phyloP scores from a whole-genome alignment of 305 asterid species.

The Solanum chacoense region DNA sequence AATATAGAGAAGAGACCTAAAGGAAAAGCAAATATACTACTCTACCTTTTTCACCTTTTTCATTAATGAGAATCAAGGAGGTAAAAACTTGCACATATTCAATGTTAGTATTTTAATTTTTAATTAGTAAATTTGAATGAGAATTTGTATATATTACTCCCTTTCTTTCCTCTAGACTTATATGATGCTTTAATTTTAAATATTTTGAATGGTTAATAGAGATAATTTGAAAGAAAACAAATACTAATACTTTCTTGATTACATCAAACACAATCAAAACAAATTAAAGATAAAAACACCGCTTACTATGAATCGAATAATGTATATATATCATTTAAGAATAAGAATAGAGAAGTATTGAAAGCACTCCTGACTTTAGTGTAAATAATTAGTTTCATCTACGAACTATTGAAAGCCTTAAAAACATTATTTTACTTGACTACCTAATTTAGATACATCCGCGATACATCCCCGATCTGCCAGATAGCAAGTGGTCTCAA shows the following conservation, averaged over 20 bases:
- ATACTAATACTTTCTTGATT: neutral
- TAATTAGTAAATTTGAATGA: neutral
- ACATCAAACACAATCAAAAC: neutral
- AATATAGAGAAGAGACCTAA: neutral
- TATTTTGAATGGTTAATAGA: neutral
- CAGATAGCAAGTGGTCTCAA: too few relatives aligned
- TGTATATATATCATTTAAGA: neutral
- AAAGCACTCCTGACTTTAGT: neutral
- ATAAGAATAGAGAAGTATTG: neutral
- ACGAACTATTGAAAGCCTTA: fast-evolving
- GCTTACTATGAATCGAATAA: neutral
- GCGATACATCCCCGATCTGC: too few relatives aligned
- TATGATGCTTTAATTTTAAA: neutral
- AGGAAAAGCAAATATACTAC: neutral
- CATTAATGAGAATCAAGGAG: neutral
- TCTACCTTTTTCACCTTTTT: neutral
- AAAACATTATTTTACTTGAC: too few relatives aligned
- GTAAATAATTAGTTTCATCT: neutral
- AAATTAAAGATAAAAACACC: neutral
- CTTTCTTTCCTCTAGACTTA: neutral
- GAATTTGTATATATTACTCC: neutral
- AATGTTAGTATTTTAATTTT: neutral
- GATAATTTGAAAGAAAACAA: neutral
- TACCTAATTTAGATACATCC: neutral
- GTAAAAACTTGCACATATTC: neutral